Percentiles rank a stretch among this genome's conserved stretches.
Conservation (phyloP, 2,329 filamentous ascomycete genomes). For the Sarocladiaceae sp. region DNA sequence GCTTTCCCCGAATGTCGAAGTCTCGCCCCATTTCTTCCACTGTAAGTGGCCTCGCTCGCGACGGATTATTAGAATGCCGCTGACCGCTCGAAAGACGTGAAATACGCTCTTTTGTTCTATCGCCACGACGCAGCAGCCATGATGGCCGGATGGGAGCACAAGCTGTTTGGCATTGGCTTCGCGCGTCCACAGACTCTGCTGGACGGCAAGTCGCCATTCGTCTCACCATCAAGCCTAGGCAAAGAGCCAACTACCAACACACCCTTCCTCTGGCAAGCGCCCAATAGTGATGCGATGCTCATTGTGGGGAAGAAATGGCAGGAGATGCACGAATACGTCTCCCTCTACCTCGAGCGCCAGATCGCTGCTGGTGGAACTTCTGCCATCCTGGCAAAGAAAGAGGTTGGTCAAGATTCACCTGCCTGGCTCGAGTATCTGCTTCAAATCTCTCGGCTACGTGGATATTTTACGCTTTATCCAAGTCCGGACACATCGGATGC, state of each 20-base stretch:
- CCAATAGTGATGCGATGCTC: slow-evolving; percentile 75
- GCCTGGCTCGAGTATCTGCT: slow-evolving; percentile 76
- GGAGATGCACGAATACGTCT: slow-evolving; percentile 77
- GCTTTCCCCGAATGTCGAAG: slow-evolving; percentile 74
- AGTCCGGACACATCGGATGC: slow-evolving; percentile 47
- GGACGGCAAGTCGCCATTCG: slow-evolving; percentile 38
- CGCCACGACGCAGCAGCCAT: slow-evolving; percentile 57
- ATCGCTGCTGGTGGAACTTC: slow-evolving; percentile 29
- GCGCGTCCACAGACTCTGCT: slow-evolving; percentile 64
- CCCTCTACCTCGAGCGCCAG: slow-evolving; percentile 51
- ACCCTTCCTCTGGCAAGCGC: slow-evolving; percentile 80
- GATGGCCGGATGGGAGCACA: slow-evolving; percentile 40
- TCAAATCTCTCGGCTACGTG: slow-evolving; percentile 69
- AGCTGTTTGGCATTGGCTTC: slow-evolving; percentile 75
- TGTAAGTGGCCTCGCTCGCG: slow-evolving; percentile 39
- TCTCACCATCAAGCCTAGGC: background rate
- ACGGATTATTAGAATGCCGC: background rate
- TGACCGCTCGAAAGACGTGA: slow-evolving; percentile 52
- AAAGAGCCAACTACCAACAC: slow-evolving; percentile 23
- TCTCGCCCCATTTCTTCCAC: slow-evolving; percentile 79
- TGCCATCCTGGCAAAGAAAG: slow-evolving; percentile 44
- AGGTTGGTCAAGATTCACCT: slow-evolving; percentile 64
- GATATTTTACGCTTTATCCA: slow-evolving; percentile 79
- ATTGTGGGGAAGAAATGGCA: slow-evolving; percentile 84
- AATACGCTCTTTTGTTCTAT: slow-evolving; percentile 73